phyloP scores from a whole-genome alignment of 257 asterid genomes.

The Lycium ferocissimum region DNA sequence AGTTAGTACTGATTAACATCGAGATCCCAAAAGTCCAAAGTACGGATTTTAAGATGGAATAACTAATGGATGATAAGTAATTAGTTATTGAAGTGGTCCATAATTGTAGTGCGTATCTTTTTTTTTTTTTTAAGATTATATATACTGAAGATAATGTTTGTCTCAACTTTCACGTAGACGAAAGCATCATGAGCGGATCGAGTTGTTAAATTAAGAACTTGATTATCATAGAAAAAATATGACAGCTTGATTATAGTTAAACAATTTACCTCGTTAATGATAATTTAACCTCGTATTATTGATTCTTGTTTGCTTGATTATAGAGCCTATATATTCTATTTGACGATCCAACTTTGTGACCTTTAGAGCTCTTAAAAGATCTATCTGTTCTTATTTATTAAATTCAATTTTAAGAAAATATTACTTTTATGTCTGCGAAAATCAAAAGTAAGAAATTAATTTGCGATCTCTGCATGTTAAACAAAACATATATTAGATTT shows the following conservation, averaged over 20 bases:
- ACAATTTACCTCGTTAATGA: not conserved
- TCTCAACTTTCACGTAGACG: not conserved
- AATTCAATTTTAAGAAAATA: too few relatives aligned
- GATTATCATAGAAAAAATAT: not conserved
- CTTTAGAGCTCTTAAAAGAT: not conserved
- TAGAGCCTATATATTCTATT: not conserved
- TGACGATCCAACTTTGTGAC: not conserved
- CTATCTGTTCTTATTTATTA: not conserved
- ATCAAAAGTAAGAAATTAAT: not conserved
- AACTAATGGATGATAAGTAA: not conserved
- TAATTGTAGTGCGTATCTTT: not conserved
- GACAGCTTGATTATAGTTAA: not conserved
- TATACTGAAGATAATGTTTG: not conserved
- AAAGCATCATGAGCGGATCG: not conserved
- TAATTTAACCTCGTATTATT: constrained; percentile 24
- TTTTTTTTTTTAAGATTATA: constrained; percentile 8
- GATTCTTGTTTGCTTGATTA: not conserved
- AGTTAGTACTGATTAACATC: not conserved
- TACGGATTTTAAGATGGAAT: not conserved
- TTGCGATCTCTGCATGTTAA: not conserved
- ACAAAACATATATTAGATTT: too few relatives aligned
- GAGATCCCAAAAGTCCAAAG: constrained; percentile 35
- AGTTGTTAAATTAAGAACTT: not conserved
- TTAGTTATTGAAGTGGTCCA: constrained; percentile 18
- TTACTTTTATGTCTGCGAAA: not conserved